Base-by-base conservation (phyloP, 345 rosid species). In the Lumnitzera racemosa region DNA sequence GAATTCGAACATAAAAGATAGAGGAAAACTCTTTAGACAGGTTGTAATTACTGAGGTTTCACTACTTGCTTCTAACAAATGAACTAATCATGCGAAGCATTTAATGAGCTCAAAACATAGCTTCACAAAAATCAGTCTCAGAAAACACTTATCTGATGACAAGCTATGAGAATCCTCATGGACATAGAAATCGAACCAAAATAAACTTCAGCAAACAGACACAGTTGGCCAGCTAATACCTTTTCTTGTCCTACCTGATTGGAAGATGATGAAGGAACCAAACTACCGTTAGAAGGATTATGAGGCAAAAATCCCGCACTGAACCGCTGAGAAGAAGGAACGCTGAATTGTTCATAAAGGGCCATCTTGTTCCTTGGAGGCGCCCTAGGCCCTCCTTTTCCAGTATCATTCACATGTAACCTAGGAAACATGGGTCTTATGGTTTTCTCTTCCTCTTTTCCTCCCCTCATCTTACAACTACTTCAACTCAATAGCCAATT, bases 361-460 rank as follows among this genome's bases (percentile, higher is more conserved):
- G 98, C 98, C 98, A 91, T 91, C 90, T 91, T 91, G 71, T 89
- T 91, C 83, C 98, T 80, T 20, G 98, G 96, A 63, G 98, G 98
- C n/a, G 92, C 95, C 73, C 95, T 87, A 11, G 95, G 96, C 57
- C 98, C 96, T 71, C 96, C 87, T 74, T 87, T 91, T 20, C 79
- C 95, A 12, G 90, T 72, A 83, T 89, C 96, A 58, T 89, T 89
- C 64, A 91, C 95, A 73, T 89, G 96, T 49, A 91, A 87, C 66
- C 98, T 67, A 3, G 96, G 98, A 67, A 91, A 91, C 95, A 91
- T 79, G 3, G 98, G 98, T 49, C 80, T 90, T 76, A 72, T 57
- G 36, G 68, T 59, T 75, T 83, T 87, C 58, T 89, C 95, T 20
- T 82, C 89, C 55, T 83, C 88, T 71, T 75, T 89, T 53, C 87